Base-by-base conservation (phyloP, 495 filamentous ascomycete species). In the Thermochaetoides thermophila region DNA sequence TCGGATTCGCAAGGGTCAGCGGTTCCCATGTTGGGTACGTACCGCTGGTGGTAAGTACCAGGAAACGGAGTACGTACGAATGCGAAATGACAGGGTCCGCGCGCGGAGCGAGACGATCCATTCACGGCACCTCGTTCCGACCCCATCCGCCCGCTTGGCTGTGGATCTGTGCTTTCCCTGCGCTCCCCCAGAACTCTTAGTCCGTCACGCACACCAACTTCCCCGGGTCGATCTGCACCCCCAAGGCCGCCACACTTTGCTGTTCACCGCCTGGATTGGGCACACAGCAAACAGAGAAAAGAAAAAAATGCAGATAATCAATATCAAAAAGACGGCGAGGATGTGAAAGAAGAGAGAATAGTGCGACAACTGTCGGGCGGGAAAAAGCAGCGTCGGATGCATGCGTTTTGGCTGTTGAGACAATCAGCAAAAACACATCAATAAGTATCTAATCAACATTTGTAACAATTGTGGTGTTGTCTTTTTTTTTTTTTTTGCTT, bases 261-360 rank as follows among this genome's bases (percentile, higher is more conserved):
- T 21, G 35, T 39, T 48, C 42, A 46, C 43, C 43, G 45, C 45
- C 39, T 39, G 35, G 31, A 31, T 34, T 28, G 37, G n/a, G 22
- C 16, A 27, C 15, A 16, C 13, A 24, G 27, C 21, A 31, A 32
- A 17, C 24, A 13, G 12, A 25, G 15, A 17, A 23, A 19, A 28
- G 18, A 11, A 19, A 17, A 27, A 29, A 36, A 27, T 5, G 17
- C 15, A 25, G 16, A 22, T 4, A 6, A 3, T 11, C 19, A 16
- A 18, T 17, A 22, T 23, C 22, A 9, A 24, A 19, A 17, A 13
- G 13, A 33, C 20, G 20, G 34, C 16, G 34, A 12, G 29, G 22
- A n/a, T 3, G 23, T 12, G 29, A 29, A n/a, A n/a, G n/a, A n/a
- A n/a, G n/a, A n/a, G n/a, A n/a, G n/a, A n/a, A n/a, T n/a, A n/a